Percentiles rank a stretch among this genome's conserved stretches.
Evolutionary conservation across 768 basidiomycete species (phyloP).

Genomic region (Amanita inopinata): DNA sequence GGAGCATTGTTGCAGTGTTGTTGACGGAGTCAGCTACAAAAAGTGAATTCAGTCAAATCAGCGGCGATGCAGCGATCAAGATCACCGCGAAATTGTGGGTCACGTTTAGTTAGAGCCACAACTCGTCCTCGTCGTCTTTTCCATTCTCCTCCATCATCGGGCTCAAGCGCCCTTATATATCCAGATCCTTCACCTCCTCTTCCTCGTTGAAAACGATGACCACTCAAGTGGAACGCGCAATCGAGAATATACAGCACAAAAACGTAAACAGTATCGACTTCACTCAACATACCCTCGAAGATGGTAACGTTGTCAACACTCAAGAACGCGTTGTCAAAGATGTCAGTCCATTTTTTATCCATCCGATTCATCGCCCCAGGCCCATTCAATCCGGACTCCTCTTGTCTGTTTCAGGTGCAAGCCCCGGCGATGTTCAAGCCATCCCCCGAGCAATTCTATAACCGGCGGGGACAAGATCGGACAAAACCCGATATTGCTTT

Average conservation of each 20-base stretch:
- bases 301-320: slow-evolving; percentile 85
- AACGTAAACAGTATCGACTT: slow-evolving; percentile 69
- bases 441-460: slow-evolving; percentile 91
- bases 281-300: slow-evolving; percentile 87
- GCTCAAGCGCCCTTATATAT: neutral
- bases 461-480: slow-evolving; percentile 57
- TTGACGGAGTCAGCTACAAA: too few species aligned
- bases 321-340: slow-evolving; percentile 96
- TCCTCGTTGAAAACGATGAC: slow-evolving; percentile 22
- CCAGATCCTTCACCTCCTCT: neutral
- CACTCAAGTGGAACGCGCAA: slow-evolving; percentile 55
- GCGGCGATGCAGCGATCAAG: neutral
- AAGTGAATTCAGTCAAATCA: neutral
- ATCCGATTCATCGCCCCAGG: neutral
- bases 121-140: slow-evolving; percentile 6
- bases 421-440: slow-evolving; percentile 92
- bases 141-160: slow-evolving; percentile 12
- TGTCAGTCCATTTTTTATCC: slow-evolving; percentile 30
- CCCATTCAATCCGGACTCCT: slow-evolving; percentile 7
- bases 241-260: slow-evolving; percentile 52
- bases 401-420: slow-evolving; percentile 60
- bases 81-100: neutral
- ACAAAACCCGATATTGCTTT: slow-evolving; percentile 93
- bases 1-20: too few species aligned
- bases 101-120: slow-evolving; percentile 1